Evolutionary conservation across 768 basidiomycete genomes (phyloP), one percentile per base, ranked within the genome.

Genomic region (Tulasnella sp.): DNA sequence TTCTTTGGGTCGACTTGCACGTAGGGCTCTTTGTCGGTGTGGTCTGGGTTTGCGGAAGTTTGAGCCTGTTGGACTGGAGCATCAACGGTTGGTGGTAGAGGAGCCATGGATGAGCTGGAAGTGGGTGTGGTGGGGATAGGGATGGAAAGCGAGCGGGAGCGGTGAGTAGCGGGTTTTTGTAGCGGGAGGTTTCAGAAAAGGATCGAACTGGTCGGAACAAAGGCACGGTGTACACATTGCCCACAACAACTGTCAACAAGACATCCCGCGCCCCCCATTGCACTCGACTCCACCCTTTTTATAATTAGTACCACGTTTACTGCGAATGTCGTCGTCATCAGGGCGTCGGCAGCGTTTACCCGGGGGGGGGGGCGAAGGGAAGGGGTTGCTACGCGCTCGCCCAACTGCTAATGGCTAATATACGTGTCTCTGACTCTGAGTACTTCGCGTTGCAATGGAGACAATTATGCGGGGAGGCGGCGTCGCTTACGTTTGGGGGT

Each of bases 171-270:
- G 54, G 54, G 31, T 64, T 64, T 64, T 64, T 31, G 60, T 11
- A 64, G n/a, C 37, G 37, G 37, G 37, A 37, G 7, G n/a, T 42
- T n/a, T 8, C 42, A 4, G n/a, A 1, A 64, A 28, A 31, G n/a
- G 12, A 6, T 50, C 48, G 48, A 50, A 50, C 48, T 7, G 2
- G 60, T 64, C 24, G 60, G 60, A n/a, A 64, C 60, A 64, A 64
- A 64, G 60, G 60, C 60, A 64, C 60, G 31, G 5, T 14, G n/a
- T 64, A 64, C 60, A 64, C 60, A 64, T 64, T 64, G 60, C 31
- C 60, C 60, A 64, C 24, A 64, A 64, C 60, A 64, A 28, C 60
- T 1, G 22, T 50, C n/a, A 64, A 64, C n/a, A 42, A 42, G 8
- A 37, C 37, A 37, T 37, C 37, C 37, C 37, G 6, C 37, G 37